Evolutionary conservation across 306 rosid genomes (phyloP).

Genomic region (Aeschynomene evenia): DNA sequence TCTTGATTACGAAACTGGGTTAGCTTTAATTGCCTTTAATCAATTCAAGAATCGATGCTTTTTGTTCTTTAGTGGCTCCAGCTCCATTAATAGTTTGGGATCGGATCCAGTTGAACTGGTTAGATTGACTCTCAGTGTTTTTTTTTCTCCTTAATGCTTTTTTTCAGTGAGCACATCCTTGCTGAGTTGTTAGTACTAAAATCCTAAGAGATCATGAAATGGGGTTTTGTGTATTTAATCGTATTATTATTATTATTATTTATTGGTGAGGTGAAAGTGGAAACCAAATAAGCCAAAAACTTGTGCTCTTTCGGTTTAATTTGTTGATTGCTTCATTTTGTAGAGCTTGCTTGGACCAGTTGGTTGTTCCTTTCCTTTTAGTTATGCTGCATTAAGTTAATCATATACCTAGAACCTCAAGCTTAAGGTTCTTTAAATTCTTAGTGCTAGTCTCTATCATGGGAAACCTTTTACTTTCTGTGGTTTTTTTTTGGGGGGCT

Average conservation of each 20-base stretch:
- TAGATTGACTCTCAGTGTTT: constrained; percentile 1
- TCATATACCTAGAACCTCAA: not conserved
- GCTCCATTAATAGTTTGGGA: constrained; percentile 26
- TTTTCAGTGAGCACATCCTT: constrained; percentile 10
- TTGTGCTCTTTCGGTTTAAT: constrained; percentile 11
- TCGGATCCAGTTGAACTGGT: constrained; percentile 54
- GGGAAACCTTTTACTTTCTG: constrained; percentile 17
- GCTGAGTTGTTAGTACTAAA: not conserved
- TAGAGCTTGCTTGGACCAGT: not conserved
- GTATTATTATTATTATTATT: no score
- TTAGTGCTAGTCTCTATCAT: constrained; percentile 11
- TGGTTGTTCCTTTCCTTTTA: not conserved
- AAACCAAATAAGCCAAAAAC: constrained; percentile 13
- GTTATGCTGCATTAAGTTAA: constrained; percentile 20
- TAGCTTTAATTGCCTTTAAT: not conserved
- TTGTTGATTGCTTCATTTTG: constrained; percentile 18
- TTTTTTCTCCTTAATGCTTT: constrained; percentile 31
- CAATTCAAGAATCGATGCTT: constrained; percentile 1
- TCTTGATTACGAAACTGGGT: not conserved
- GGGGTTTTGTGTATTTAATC: not conserved
- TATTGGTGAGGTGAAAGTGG: constrained; percentile 6
- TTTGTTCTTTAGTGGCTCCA: constrained; percentile 4
- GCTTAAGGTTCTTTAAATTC: constrained; percentile 7
- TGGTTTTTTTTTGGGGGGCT: not conserved
- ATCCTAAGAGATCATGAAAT: not conserved